Conservation (phyloP, 176 grass and related monocot species). For the Bolboschoenus planiculmis region DNA sequence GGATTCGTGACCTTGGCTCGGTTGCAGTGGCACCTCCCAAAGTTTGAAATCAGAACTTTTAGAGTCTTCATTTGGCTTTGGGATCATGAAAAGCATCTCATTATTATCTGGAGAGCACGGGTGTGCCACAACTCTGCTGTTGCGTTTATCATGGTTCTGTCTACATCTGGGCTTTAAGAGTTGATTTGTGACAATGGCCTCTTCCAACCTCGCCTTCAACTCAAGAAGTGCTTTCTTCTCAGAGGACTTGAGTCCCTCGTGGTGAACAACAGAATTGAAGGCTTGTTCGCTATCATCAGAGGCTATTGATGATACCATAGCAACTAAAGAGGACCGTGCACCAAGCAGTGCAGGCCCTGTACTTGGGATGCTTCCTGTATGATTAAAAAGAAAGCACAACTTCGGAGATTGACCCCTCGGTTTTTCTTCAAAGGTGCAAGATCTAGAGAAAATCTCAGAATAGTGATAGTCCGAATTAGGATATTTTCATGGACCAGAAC, state of each 20-base stretch:
- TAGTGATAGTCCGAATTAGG: not conserved
- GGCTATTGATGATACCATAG: not conserved
- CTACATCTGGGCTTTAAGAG: not conserved
- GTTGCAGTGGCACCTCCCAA: conserved; percentile 49
- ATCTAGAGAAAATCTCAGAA: not conserved
- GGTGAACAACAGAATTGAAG: not conserved
- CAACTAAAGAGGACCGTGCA: conserved; percentile 1
- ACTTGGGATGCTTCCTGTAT: not conserved
- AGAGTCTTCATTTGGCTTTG: not conserved
- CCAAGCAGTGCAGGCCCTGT: not conserved
- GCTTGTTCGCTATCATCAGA: not conserved
- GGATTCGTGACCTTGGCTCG: conserved; percentile 47
- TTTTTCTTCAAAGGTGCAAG: not conserved
- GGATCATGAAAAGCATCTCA: not conserved
- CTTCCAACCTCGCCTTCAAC: conserved; percentile 23
- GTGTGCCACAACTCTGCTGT: conserved; percentile 6
- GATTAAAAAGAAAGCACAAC: not conserved
- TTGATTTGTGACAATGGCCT: conserved; percentile 17
- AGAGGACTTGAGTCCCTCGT: conserved; percentile 12
- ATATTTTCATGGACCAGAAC: not conserved
- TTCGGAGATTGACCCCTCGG: not conserved
- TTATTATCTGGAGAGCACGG: not conserved
- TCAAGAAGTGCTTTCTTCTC: conserved; percentile 18
- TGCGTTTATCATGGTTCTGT: conserved; percentile 13
- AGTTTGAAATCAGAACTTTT: conserved; percentile 13